These are phyloP conservation scores for Chalara sp. DNA, from an alignment of 2,329 filamentous ascomycete genomes.

Conservation along the genomic window DNA sequence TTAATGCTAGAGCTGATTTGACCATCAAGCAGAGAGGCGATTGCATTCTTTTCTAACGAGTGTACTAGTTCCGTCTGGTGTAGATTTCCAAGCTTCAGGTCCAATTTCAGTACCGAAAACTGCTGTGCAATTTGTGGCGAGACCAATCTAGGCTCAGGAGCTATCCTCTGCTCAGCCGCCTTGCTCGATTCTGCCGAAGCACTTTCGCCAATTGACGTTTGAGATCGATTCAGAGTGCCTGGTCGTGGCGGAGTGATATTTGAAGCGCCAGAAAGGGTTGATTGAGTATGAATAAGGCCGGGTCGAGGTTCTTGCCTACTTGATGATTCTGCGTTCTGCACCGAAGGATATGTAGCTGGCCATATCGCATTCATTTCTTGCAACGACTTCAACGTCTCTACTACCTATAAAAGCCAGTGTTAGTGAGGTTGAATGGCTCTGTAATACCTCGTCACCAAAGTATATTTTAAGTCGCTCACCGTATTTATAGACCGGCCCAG, in stretches of 20 bases:
- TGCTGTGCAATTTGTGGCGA: slow-evolving; percentile 91
- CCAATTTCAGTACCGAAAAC: slow-evolving; percentile 91
- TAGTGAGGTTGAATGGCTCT: neutral
- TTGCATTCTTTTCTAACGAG: slow-evolving; percentile 85
- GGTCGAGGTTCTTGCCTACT: slow-evolving; percentile 47
- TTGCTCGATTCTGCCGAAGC: slow-evolving; percentile 64
- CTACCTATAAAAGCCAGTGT: slow-evolving; percentile 33
- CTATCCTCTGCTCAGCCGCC: slow-evolving; percentile 52
- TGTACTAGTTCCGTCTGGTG: slow-evolving; percentile 89
- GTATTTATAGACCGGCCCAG: slow-evolving; percentile 83
- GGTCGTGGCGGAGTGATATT: slow-evolving; percentile 35
- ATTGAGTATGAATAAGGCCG: slow-evolving; percentile 55
- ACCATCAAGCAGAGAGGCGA: slow-evolving; percentile 84
- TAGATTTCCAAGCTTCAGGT: slow-evolving; percentile 80
- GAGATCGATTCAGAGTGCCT: slow-evolving; percentile 55
- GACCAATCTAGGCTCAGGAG: slow-evolving; percentile 72
- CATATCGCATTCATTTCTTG: slow-evolving; percentile 86
- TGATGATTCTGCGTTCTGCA: slow-evolving; percentile 52
- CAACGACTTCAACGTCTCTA: slow-evolving; percentile 75
- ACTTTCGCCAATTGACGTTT: slow-evolving; percentile 60
- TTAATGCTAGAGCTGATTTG: slow-evolving; percentile 93
- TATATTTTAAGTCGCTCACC: slow-evolving; percentile 35
- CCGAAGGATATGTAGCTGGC: slow-evolving; percentile 92
- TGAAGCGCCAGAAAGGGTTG: slow-evolving; percentile 37
- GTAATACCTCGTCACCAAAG: neutral